These are phyloP conservation scores for Salix exigua DNA, from an alignment of 345 rosid species.

Conservation along the genomic window DNA sequence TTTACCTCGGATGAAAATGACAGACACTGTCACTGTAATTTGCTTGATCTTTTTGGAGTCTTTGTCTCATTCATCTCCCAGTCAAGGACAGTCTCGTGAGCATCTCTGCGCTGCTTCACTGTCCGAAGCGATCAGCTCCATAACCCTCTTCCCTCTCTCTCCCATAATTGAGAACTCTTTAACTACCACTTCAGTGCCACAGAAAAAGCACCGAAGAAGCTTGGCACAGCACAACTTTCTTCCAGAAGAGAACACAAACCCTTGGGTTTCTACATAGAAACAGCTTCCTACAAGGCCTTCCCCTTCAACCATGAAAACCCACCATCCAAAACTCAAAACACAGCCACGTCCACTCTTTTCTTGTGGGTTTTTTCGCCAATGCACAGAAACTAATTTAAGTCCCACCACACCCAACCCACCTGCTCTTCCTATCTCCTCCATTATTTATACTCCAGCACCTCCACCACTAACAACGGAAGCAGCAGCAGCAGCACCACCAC, in stretches of 20 bases:
- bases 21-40: neutral
- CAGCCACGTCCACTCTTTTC: slow-evolving; percentile 71
- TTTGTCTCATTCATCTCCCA: neutral
- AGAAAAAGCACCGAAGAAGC: neutral
- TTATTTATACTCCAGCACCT: slow-evolving; percentile 13
- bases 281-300: neutral
- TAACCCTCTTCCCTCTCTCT: slow-evolving; percentile 4
- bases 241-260: neutral
- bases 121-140: neutral
- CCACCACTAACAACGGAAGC: neutral
- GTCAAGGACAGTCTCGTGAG: slow-evolving; percentile 2
- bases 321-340: slow-evolving; percentile 59
- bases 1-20: neutral
- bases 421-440: slow-evolving; percentile 35
- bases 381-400: slow-evolving; percentile 55
- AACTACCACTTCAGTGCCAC: neutral
- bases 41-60: neutral
- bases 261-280: neutral
- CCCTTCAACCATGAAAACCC: slow-evolving; percentile 40
- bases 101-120: slow-evolving; percentile 1
- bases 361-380: slow-evolving; percentile 79
- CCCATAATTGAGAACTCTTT: neutral
- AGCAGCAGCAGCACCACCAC: slow-evolving; percentile 12
- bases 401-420: slow-evolving; percentile 48
- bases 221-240: neutral